Percentiles rank a stretch among this genome's conserved stretches.
Evolutionary conservation across 2,329 filamentous ascomycete species (phyloP).

Genomic region (Harringtonia lauricola): DNA sequence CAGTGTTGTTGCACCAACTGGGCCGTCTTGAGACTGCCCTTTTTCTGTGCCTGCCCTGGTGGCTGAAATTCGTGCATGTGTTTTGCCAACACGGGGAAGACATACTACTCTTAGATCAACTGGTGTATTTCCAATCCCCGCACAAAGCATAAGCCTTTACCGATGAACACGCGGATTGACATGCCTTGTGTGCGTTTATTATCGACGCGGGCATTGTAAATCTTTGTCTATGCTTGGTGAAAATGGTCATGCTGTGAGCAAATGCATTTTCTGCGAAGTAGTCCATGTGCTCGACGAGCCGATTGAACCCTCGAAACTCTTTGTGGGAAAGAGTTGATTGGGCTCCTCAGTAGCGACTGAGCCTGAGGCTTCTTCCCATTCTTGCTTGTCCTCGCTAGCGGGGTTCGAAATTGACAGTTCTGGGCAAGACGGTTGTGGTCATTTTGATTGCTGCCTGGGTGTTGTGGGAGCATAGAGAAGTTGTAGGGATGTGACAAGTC

Average conservation of each 20-base stretch:
- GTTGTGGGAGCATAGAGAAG: too few species aligned
- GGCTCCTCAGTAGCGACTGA: neutral
- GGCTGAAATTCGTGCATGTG: slow-evolving; percentile 69
- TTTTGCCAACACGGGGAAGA: slow-evolving; percentile 68
- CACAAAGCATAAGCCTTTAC: slow-evolving; percentile 57
- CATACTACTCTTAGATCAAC: slow-evolving; percentile 67
- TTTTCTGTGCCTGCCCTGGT: slow-evolving; percentile 7
- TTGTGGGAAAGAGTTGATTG: slow-evolving; percentile 37
- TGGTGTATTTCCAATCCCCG: slow-evolving; percentile 67
- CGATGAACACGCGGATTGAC: slow-evolving; percentile 58
- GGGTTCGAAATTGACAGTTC: too few species aligned
- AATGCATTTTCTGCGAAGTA: slow-evolving; percentile 39
- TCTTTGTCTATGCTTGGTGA: slow-evolving; percentile 58
- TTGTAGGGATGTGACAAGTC: too few species aligned
- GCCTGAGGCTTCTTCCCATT: neutral
- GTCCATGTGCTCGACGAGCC: slow-evolving; percentile 66
- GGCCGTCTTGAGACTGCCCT: slow-evolving; percentile 27
- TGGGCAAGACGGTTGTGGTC: too few species aligned
- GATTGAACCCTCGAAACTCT: slow-evolving; percentile 62
- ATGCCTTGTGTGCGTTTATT: slow-evolving; percentile 50
- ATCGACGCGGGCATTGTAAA: slow-evolving; percentile 54
- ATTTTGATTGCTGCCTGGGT: too few species aligned
- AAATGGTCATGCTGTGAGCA: slow-evolving; percentile 59
- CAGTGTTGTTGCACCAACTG: slow-evolving; percentile 65
- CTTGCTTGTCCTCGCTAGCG: too few species aligned